Evolutionary conservation across 1,139 yeast genomes (phyloP), one percentile per base, ranked within the genome.

Genomic region (Pichia sp.): DNA sequence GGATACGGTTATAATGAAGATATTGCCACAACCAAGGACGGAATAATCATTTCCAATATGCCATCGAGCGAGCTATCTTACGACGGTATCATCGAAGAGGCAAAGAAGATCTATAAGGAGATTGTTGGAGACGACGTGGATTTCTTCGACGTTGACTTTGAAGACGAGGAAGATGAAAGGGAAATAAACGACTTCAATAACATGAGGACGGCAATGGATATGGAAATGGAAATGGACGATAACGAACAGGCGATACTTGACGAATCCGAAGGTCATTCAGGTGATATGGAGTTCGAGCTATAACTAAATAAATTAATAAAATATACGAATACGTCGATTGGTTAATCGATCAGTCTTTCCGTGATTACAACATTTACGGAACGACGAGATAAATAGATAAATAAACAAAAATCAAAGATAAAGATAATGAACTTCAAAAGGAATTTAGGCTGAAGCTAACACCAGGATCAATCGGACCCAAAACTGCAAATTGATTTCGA

Each of bases 121-220:
- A 81, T 91, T 57, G 95, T 95, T 4, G 98, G 98, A 3, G 80
- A 95, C 4, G 95, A 87, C 65, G 98, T 91, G 61, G 98, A 91
- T 68, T 91, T 91, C 70, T 91, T 91, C 64, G 96, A 89, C 68
- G 89, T 91, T 36, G 98, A 91, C 69, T 91, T 91, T 65, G 98
- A 91, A 69, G 98, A 91, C 66, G 96, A 90, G 21, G 96, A 87
- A 50, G 93, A 85, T 44, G 76, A 74, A 19, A 57, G 49, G 22
- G 47, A 47, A 25, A 44, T 48, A 39, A 46, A 36, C 40, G 50
- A 44, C n/a, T 42, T 34, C 26, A 30, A 34, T 28, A 30, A 19
- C 40, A 46, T 48, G 61, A 55, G 19, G 54, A 34, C 48, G 60
- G 55, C 16, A 55, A 16, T 18, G 44, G 42, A 41, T 42, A 42